These are phyloP conservation scores for Yamadazyma insecticola DNA, from an alignment of 805 yeast species.

Conservation along the genomic window DNA sequence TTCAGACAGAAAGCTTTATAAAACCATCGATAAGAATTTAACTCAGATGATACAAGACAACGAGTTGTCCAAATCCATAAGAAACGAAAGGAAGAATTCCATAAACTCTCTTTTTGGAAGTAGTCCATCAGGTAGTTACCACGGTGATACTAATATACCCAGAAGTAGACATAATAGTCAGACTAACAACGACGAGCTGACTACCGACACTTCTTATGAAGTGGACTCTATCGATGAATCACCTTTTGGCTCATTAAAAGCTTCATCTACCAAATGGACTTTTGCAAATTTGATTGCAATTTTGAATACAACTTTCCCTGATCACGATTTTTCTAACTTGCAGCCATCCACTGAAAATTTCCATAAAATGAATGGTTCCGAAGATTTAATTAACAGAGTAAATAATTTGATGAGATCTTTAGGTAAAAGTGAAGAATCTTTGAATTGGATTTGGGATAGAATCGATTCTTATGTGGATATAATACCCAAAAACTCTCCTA, in stretches of 20 bases:
- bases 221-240: slow-evolving; percentile 36
- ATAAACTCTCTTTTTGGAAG: slow-evolving; percentile 32
- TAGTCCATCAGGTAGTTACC: slow-evolving; percentile 30
- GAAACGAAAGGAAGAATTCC: slow-evolving; percentile 34
- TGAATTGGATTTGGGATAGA: slow-evolving; percentile 82
- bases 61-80: slow-evolving; percentile 35
- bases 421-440: slow-evolving; percentile 37
- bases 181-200: slow-evolving; percentile 1
- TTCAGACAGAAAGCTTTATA: slow-evolving; percentile 82
- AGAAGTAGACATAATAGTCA: slow-evolving; percentile 8
- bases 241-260: slow-evolving; percentile 91
- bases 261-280: slow-evolving; percentile 79
- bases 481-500: slow-evolving; percentile 29
- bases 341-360: slow-evolving; percentile 69
- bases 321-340: slow-evolving; percentile 85
- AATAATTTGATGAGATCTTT: slow-evolving; percentile 65
- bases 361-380: slow-evolving; percentile 30
- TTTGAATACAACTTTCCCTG: slow-evolving; percentile 89
- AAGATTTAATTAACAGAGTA: slow-evolving; percentile 58
- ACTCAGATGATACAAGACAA: slow-evolving; percentile 48
- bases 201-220: slow-evolving; percentile 18
- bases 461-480: slow-evolving; percentile 79
- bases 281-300: slow-evolving; percentile 90
- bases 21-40: slow-evolving; percentile 78
- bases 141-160: slow-evolving; percentile 1